A percentile compares a stretch with the other conserved stretches of the same genome.
Evolutionary conservation across 2,329 filamentous ascomycete genomes (phyloP).

Genomic region (Lanzia echinophila): DNA sequence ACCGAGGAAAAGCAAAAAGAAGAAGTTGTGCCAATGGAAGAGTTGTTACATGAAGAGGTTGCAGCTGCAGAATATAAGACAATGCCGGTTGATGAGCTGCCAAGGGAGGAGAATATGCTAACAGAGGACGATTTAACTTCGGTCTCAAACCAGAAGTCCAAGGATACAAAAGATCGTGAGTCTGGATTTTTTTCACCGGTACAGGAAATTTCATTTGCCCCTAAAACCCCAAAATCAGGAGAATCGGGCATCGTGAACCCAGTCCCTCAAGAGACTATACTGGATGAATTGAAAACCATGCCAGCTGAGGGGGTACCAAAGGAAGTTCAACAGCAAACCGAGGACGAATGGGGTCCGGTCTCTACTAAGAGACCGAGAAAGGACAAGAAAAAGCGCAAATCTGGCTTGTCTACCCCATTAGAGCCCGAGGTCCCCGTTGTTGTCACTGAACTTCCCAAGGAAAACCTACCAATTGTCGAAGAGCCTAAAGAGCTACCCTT

Average conservation of each 20-base stretch:
- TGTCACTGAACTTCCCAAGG: conserved; percentile 6
- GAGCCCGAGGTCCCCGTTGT: conserved; percentile 9
- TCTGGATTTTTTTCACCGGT: conserved; percentile 15
- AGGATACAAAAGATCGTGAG: conserved; percentile 20
- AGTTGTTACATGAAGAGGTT: neutral
- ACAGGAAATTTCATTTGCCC: conserved; percentile 5
- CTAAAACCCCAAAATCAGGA: conserved; percentile 6
- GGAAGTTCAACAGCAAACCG: conserved; percentile 10
- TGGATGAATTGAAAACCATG: conserved; percentile 4
- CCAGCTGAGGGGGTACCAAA: conserved; percentile 4
- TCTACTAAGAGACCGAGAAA: conserved; percentile 16
- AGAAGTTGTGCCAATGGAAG: neutral
- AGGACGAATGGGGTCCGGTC: conserved; percentile 12
- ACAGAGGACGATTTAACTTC: conserved; percentile 14
- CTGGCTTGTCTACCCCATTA: conserved; percentile 14
- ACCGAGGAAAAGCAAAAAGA: neutral
- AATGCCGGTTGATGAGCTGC: conserved; percentile 3
- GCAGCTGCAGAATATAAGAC: neutral
- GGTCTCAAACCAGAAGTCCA: conserved; percentile 14
- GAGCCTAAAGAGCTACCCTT: conserved; percentile 2
- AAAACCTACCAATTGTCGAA: conserved; percentile 2
- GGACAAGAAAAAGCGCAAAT: conserved; percentile 16
- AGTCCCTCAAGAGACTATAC: conserved; percentile 6
- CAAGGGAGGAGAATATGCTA: conserved; percentile 4
- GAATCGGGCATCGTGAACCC: conserved; percentile 2